Evolutionary conservation across 495 filamentous ascomycete genomes (phyloP), one percentile per base, ranked within the genome.

Genomic region (Aspergillus cavernicola): DNA sequence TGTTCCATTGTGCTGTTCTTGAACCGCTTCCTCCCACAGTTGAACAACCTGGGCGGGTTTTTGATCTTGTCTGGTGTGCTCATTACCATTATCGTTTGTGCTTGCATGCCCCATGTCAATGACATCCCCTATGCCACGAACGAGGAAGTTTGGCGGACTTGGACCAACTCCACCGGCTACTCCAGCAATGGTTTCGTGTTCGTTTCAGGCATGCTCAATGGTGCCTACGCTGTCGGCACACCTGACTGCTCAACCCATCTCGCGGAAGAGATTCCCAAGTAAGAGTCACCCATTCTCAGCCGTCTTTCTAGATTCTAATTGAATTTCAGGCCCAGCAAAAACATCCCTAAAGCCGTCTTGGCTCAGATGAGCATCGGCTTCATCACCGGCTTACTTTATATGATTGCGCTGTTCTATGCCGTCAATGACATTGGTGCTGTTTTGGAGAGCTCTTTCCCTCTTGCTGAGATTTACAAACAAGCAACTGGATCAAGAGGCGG

Each of bases 151-250:
- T 89, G 85, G 85, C 73, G 67, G 6, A 64, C 80, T 11, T 87
- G 81, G 71, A 79, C 77, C 12, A 89, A 89, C 54, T 55, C 72
- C n/a, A 87, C 85, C 5, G 85, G 85, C 0, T 92, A 85, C 72
- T 71, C 70, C 22, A 80, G 74, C 43, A 71, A 83, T 49, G 90
- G 88, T 5, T 81, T 96, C 15, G 88, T 85, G 11, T 96, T 96
- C 58, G 68, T 92, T 12, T 70, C 83, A 2, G 90, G 90, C 1
- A 88, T 93, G 63, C 77, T 96, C 19, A 95, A 96, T 60, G 90
- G 89, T 16, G 88, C 90, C 9, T 96, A 87, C 64, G 82, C 86
- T 15, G 83, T 96, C 29, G 90, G 90, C 11, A 90, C 89, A 0
- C 88, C 89, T 3, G 88, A 89, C 64, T 76, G 80, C 33, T 79